Conservation (phyloP, 441 rosid species). For the Pelargonium citronellum region DNA sequence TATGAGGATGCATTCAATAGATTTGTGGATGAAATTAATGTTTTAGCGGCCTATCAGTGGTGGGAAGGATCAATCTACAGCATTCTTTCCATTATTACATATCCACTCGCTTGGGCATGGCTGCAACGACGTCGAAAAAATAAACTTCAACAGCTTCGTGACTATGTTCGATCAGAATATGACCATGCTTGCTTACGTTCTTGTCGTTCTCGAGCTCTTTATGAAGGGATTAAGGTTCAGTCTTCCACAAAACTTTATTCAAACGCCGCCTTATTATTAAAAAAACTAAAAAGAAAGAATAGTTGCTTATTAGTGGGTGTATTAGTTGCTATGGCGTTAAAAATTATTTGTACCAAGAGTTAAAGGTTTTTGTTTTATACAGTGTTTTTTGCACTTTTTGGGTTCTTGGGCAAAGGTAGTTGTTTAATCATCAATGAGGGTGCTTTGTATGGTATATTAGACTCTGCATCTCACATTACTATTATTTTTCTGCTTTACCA, state of each 20-base stretch:
- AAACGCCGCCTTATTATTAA: background rate
- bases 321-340: background rate
- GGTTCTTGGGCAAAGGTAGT: background rate
- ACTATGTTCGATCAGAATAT: slow-evolving; percentile 95
- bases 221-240: slow-evolving; percentile 96
- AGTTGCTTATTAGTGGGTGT: background rate
- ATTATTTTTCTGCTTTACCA: background rate
- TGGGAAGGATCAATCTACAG: slow-evolving; percentile 85
- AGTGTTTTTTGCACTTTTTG: background rate
- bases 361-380: background rate
- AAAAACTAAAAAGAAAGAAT: background rate
- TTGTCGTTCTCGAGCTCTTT: slow-evolving; percentile 97
- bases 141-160: slow-evolving; percentile 82
- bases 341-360: background rate
- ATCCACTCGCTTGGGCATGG: slow-evolving; percentile 93
- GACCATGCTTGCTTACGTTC: slow-evolving; percentile 99
- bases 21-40: slow-evolving; percentile 83
- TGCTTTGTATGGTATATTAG: background rate
- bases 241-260: background rate
- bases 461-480: background rate
- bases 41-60: slow-evolving; percentile 84
- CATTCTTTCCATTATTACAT: slow-evolving; percentile 63
- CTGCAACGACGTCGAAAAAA: slow-evolving; percentile 60
- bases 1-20: slow-evolving; percentile 77
- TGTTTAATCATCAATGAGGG: background rate